These are phyloP conservation scores for Boletus barrowsii DNA, from an alignment of 768 basidiomycete genomes.

Conservation along the genomic window DNA sequence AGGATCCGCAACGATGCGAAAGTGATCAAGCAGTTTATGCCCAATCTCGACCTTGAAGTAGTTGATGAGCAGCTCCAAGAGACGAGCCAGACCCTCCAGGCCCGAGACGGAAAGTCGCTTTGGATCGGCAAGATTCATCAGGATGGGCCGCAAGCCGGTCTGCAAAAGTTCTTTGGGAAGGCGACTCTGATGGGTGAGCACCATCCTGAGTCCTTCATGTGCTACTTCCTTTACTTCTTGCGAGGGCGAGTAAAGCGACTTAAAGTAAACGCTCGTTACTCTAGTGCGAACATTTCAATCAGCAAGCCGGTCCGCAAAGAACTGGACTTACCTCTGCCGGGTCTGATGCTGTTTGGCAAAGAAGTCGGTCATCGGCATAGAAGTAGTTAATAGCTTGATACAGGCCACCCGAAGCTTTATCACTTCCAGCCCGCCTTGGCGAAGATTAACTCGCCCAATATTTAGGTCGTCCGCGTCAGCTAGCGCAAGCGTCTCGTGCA, in stretches of 20 bases:
- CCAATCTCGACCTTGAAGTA: conserved; percentile 99
- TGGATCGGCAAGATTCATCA: conserved; percentile 97
- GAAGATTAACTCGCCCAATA: conserved; percentile 68
- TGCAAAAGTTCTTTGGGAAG: conserved; percentile 94
- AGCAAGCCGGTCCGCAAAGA: neutral
- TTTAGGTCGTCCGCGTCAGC: conserved; percentile 94
- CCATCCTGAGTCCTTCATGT: conserved; percentile 87
- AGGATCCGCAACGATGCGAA: conserved; percentile 87
- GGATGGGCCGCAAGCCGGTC: conserved; percentile 90
- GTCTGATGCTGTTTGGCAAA: conserved; percentile 81
- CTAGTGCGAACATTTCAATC: conserved; percentile 38
- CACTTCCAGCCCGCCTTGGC: conserved; percentile 78
- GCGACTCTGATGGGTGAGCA: conserved; percentile 84
- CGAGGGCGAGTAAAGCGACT: conserved; percentile 90
- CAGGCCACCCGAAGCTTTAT: conserved; percentile 91
- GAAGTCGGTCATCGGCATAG: conserved; percentile 94
- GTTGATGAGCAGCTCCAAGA: conserved; percentile 92
- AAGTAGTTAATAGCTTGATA: conserved; percentile 88
- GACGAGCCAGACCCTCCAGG: conserved; percentile 87
- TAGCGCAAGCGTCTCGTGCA: conserved; percentile 91
- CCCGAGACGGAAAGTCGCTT: conserved; percentile 91
- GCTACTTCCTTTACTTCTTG: conserved; percentile 93
- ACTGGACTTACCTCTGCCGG: conserved; percentile 65
- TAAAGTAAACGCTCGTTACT: conserved; percentile 95
- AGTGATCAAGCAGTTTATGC: conserved; percentile 94